Conservation (phyloP, 2,329 filamentous ascomycete genomes). For the Coleophoma eucalyptorum region DNA sequence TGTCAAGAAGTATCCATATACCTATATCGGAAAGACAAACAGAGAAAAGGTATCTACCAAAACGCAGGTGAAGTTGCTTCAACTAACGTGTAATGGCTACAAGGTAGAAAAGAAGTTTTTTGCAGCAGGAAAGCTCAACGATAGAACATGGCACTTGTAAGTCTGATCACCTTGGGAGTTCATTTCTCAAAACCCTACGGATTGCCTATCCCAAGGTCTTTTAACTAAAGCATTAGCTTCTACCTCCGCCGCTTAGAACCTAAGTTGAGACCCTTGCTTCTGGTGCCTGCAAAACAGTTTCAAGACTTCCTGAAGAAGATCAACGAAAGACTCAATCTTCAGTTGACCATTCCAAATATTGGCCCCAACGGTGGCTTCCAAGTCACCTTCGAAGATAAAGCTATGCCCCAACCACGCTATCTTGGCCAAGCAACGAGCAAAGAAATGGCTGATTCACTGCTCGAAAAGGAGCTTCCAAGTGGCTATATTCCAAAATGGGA, state of each 20-base stretch:
- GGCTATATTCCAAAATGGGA: constrained; percentile 21
- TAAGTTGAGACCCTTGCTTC: constrained; percentile 51
- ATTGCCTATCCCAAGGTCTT: background rate
- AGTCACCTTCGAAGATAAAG: constrained; percentile 56
- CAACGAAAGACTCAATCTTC: constrained; percentile 52
- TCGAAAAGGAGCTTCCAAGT: constrained; percentile 25
- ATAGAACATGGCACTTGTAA: constrained; percentile 58
- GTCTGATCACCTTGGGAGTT: constrained; percentile 21
- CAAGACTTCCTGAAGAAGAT: constrained; percentile 59
- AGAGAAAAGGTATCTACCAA: constrained; percentile 37
- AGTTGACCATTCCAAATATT: constrained; percentile 54
- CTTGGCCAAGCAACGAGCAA: constrained; percentile 52
- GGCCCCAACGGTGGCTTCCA: constrained; percentile 51
- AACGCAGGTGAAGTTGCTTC: background rate
- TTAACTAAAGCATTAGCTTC: constrained; percentile 44
- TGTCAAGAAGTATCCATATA: constrained; percentile 54
- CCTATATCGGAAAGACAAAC: constrained; percentile 53
- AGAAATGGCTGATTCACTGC: constrained; percentile 22
- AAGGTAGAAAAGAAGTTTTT: constrained; percentile 42
- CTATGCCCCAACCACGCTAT: constrained; percentile 63
- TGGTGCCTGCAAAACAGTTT: constrained; percentile 67
- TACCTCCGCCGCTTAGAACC: constrained; percentile 56
- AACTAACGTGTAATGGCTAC: constrained; percentile 5
- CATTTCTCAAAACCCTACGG: background rate
- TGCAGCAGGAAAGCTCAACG: constrained; percentile 50